These are phyloP conservation scores for Diacronema lutheri DNA, from an alignment of 78 protist species.

Conservation along the genomic window DNA sequence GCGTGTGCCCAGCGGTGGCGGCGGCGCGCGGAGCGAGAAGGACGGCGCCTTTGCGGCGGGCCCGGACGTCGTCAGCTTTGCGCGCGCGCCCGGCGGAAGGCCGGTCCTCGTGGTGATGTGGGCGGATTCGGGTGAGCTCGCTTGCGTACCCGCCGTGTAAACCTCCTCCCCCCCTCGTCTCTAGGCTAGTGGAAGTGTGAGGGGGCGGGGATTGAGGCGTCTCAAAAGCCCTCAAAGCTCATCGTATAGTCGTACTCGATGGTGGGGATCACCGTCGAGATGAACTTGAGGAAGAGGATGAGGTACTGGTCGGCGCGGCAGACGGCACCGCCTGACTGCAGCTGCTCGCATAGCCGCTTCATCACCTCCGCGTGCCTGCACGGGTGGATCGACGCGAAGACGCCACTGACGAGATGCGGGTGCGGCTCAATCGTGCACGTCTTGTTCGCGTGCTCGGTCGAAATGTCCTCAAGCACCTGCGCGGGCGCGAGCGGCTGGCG, in stretches of 20 bases:
- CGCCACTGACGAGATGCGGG: constrained; percentile 72
- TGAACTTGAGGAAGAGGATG: constrained; percentile 89
- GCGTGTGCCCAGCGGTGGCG: too few species aligned
- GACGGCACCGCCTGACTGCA: constrained; percentile 54
- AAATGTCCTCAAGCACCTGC: constrained; percentile 88
- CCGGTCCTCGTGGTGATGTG: too few species aligned
- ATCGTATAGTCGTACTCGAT: constrained; percentile 92
- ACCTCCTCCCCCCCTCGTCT: too few species aligned
- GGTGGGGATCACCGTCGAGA: constrained; percentile 90
- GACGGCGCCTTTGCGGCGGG: too few species aligned
- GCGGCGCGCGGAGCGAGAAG: too few species aligned
- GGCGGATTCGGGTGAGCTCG: too few species aligned
- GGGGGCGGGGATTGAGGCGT: too few species aligned
- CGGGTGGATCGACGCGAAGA: constrained; percentile 84
- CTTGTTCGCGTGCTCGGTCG: constrained; percentile 92
- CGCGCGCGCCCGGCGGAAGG: too few species aligned
- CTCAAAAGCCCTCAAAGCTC: background rate
- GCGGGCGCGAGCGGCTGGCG: constrained; percentile 57
- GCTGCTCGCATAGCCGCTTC: constrained; percentile 79
- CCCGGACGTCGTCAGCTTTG: too few species aligned
- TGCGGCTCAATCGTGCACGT: constrained; percentile 91
- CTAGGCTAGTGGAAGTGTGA: too few species aligned
- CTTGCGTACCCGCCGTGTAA: too few species aligned
- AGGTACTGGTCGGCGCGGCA: constrained; percentile 51
- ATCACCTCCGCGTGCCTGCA: constrained; percentile 85